Percentiles rank a stretch among this genome's conserved stretches.
phyloP scores from a whole-genome alignment of 768 basidiomycete genomes.

The Trametes coccinea region DNA sequence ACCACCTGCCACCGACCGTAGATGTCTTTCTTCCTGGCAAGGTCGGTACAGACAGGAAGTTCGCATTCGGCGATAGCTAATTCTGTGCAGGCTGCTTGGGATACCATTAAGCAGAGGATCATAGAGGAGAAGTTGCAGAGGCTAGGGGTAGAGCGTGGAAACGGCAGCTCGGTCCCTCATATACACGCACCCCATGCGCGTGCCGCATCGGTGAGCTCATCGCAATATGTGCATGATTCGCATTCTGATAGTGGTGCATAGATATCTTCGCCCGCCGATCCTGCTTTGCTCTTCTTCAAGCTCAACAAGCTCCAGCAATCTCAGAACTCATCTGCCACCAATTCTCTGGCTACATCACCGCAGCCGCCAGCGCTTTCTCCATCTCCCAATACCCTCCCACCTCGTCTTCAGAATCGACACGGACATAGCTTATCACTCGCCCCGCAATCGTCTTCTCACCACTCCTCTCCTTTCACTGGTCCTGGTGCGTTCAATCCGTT shows the following conservation, averaged over 20 bases:
- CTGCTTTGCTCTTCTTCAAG: constrained; percentile 77
- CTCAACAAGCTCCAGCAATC: constrained; percentile 82
- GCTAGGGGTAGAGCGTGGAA: constrained; percentile 70
- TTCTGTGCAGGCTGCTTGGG: constrained; percentile 64
- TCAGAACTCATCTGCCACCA: constrained; percentile 50
- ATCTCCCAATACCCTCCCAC: constrained; percentile 40
- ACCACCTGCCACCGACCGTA: constrained; percentile 59
- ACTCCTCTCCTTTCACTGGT: constrained; percentile 38
- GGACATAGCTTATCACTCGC: constrained; percentile 73
- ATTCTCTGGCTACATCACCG: constrained; percentile 65
- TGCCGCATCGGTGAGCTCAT: constrained; percentile 72
- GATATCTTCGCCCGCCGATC: constrained; percentile 92
- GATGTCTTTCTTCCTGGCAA: constrained; percentile 85
- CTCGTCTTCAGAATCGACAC: constrained; percentile 56
- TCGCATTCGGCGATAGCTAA: constrained; percentile 5
- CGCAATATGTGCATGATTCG: constrained; percentile 9
- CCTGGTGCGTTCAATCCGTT: constrained; percentile 62
- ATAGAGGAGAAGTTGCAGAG: constrained; percentile 83
- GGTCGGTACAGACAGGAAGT: constrained; percentile 41
- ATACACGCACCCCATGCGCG: constrained; percentile 78
- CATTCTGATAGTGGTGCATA: constrained; percentile 33
- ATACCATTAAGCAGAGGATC: constrained; percentile 62
- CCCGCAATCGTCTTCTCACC: constrained; percentile 47
- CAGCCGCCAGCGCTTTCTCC: constrained; percentile 58
- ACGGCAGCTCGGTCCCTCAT: constrained; percentile 53